Evolutionary conservation across 1,139 yeast genomes (phyloP), one percentile per base, ranked within the genome.

Genomic region (Yamadazyma dushanensis): DNA sequence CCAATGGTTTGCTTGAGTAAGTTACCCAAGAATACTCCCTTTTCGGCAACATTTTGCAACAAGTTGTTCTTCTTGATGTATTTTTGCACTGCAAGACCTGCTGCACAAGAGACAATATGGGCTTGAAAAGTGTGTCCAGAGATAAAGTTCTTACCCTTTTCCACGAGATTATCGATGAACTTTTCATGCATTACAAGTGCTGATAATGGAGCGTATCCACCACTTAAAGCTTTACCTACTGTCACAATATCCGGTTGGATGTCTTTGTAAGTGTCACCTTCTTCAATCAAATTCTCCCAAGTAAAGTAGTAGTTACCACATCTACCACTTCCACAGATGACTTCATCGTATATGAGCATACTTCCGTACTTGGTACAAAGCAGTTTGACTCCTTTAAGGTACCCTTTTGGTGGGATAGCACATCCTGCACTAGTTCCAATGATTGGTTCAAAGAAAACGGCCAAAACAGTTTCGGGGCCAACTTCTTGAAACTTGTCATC

Each of bases 271-370:
- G 25, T 24, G 16, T 32, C 35, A 15, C 26, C 35, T 16, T 30
- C 27, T 3, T 26, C 31, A 9, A 26, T 21, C 11, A 32, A 16
- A 5, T 23, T 23, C 14, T 31, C 29, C 34, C 34, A 31, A 15
- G 34, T 29, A 25, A 31, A 31, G n/a, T 29, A 29, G 19, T 5
- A 25, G 4, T 11, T 15, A 4, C 34, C 34, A 14, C 46, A 40
- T 31, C 82, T 66, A 31, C 81, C 81, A 35, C 77, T 64, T 34
- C 83, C 83, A 52, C 80, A 76, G 80, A 77, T 76, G 29, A 77
- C 80, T 56, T 78, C 83, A 51, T 78, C 83, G 40, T 76, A 59
- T 61, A 73, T 63, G 53, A 77, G 62, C 36, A 77, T 53, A 19
- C 75, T 67, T 43, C 78, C 82, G 44, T 77, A 75, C 54, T 76